These are phyloP conservation scores for Alternaria conjuncta DNA, from an alignment of 2,329 filamentous ascomycete species.

Conservation along the genomic window DNA sequence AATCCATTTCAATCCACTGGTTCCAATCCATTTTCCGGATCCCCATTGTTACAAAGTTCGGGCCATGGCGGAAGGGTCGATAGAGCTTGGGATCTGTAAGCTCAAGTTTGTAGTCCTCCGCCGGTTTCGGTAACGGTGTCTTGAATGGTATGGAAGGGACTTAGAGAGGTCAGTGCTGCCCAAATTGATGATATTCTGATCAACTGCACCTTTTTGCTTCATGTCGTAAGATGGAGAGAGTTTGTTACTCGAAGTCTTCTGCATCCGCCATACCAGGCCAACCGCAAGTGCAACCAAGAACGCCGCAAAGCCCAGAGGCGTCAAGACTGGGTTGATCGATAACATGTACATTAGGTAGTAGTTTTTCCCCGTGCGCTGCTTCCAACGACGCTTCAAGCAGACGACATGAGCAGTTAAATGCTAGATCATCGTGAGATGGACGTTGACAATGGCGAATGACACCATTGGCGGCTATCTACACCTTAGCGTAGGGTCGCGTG, in stretches of 20 bases:
- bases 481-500: neutral
- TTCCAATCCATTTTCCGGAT: slow-evolving; percentile 4
- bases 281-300: neutral
- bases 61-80: neutral
- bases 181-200: neutral
- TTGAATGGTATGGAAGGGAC: neutral
- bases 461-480: neutral
- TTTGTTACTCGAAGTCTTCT: neutral
- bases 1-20: slow-evolving; percentile 6
- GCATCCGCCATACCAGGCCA: neutral
- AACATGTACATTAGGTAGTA: neutral
- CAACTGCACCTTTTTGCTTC: neutral
- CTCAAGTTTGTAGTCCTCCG: neutral
- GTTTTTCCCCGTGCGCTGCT: neutral
- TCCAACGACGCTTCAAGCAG: neutral
- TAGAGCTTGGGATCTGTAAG: neutral
- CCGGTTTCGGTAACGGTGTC: neutral
- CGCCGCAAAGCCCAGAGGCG: neutral
- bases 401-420: neutral
- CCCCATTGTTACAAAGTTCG: neutral
- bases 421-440: neutral
- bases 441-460: neutral
- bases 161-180: neutral
- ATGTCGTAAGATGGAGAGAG: neutral
- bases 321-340: neutral